Evolutionary conservation across 2,329 filamentous ascomycete genomes (phyloP), one percentile per base, ranked within the genome.

Genomic region (Apiospora rasikravindrae): DNA sequence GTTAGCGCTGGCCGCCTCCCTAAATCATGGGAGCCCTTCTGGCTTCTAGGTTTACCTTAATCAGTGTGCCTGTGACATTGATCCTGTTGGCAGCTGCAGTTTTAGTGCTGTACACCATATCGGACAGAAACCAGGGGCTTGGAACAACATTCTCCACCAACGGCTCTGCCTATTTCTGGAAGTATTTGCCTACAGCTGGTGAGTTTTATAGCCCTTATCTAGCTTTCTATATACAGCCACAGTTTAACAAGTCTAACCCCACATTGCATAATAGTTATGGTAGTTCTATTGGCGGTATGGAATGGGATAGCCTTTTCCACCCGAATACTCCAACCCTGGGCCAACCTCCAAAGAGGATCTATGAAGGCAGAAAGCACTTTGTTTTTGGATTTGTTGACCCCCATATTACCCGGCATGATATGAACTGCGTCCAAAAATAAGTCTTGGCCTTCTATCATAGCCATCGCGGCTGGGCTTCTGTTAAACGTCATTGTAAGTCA

Each of bases 131-230:
- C 14, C 26, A 49, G 7, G 71, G 71, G 1, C 57, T 72, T 7
- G 71, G 71, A 49, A 57, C 71, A 1, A n/a, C 33, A 2, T 11
- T 33, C 7, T 44, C 51, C 37, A 29, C 57, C 24, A 29, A 33
- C 7, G 24, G 19, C 22, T 16, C 53, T 37, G 57, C 53, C 13
- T 66, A 67, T 67, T 1, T 70, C 5, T 72, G 67, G 67, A 72
- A 53, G 42, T 72, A 66, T n/a, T 40, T 72, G 19, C 71, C 71
- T 10, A 72, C 67, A 7, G 33, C 68, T 44, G 67, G 71, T 72
- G 49, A 16, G n/a, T 0, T 10, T 1, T 10, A 13, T 2, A 33
- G 4, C 24, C 24, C 16, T n/a, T n/a, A n/a, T n/a, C n/a, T n/a
- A n/a, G n/a, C n/a, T n/a, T n/a, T n/a, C n/a, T n/a, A n/a, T n/a